Conservation (phyloP, 306 rosid genomes). For the Sphenostylis stenocarpa region DNA sequence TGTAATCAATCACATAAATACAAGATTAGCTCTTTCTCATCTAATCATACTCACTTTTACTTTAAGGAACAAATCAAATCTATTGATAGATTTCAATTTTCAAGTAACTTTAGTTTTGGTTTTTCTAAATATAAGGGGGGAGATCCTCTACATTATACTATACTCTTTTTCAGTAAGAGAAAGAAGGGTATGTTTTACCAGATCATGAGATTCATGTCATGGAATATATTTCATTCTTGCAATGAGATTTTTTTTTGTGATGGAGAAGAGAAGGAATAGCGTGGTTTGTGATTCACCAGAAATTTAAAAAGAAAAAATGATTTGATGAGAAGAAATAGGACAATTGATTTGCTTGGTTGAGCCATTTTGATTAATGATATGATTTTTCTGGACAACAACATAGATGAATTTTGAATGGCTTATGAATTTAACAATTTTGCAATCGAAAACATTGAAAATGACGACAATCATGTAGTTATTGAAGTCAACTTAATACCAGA, state of each 20-base stretch:
- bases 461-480: constrained; percentile 1
- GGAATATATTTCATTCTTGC: too few species aligned
- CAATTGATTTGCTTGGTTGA: neutral
- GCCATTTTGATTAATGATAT: too few species aligned
- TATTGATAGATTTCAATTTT: neutral
- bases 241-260: neutral
- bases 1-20: neutral
- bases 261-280: neutral
- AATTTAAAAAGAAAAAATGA: neutral
- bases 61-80: neutral
- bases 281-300: neutral
- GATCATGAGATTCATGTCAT: neutral
- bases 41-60: neutral
- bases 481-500: neutral
- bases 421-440: neutral
- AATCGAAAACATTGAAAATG: neutral
- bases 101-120: neutral
- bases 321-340: neutral
- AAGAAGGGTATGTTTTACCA: neutral
- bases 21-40: neutral
- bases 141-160: neutral
- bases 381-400: neutral
- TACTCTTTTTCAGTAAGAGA: neutral
- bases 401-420: constrained; percentile 36
- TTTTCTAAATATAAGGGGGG: neutral